Conservation (phyloP, 2,329 filamentous ascomycete species). For the Cercospora nicotianae region DNA sequence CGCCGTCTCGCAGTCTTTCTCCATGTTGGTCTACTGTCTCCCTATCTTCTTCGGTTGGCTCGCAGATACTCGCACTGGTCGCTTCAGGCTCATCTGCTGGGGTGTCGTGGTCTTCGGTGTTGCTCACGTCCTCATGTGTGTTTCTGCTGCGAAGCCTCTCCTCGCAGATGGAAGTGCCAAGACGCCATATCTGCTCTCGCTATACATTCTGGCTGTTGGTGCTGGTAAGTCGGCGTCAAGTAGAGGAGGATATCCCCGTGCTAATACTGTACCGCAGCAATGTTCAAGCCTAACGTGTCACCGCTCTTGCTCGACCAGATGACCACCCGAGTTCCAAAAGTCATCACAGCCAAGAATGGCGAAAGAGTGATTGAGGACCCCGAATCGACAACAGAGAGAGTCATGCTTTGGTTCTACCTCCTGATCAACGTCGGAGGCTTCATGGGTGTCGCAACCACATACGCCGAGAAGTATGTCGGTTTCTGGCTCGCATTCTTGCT, state of each 20-base stretch:
- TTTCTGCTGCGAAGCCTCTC: slow-evolving; percentile 27
- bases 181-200: slow-evolving; percentile 44
- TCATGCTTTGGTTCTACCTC: slow-evolving; percentile 65
- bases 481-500: slow-evolving; percentile 66
- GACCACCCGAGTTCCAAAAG: slow-evolving; percentile 40
- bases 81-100: slow-evolving; percentile 42
- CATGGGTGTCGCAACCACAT: slow-evolving; percentile 36
- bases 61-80: slow-evolving; percentile 47
- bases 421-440: slow-evolving; percentile 64
- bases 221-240: slow-evolving; percentile 52
- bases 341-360: slow-evolving; percentile 44
- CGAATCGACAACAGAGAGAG: slow-evolving; percentile 47
- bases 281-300: slow-evolving; percentile 73
- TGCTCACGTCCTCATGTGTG: slow-evolving; percentile 39
- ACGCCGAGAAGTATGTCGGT: slow-evolving; percentile 64
- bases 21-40: slow-evolving; percentile 57
- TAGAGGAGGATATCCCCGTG: slow-evolving; percentile 9
- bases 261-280: slow-evolving; percentile 11
- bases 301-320: slow-evolving; percentile 52
- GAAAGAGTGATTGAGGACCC: slow-evolving; percentile 51
- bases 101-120: slow-evolving; percentile 45
- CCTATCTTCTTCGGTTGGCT: slow-evolving; percentile 53
- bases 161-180: slow-evolving; percentile 41
- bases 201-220: slow-evolving; percentile 44
- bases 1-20: slow-evolving; percentile 56